Evolutionary conservation across 78 protist genomes (phyloP).

Genomic region (Dictyostelium capitatum): DNA sequence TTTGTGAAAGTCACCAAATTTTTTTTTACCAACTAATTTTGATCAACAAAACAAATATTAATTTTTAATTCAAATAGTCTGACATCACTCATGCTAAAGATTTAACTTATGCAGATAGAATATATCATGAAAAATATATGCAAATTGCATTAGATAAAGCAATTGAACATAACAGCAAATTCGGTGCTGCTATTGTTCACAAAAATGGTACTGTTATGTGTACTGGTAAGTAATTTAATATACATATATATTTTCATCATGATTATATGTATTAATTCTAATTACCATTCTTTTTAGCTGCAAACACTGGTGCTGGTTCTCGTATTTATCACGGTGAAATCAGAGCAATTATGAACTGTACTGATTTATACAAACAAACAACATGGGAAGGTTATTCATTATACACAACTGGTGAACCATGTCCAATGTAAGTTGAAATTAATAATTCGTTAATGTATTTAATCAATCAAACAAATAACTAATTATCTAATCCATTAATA

Average conservation of each 20-base stretch:
- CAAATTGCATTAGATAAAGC: constrained; percentile 26
- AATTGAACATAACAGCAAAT: background rate
- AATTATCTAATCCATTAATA: background rate
- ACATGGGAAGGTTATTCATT: constrained; percentile 35
- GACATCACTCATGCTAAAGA: background rate
- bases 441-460: background rate
- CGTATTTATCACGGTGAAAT: constrained; percentile 53
- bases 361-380: background rate
- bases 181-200: constrained; percentile 41
- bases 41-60: background rate
- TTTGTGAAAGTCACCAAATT: background rate
- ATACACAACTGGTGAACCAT: constrained; percentile 72
- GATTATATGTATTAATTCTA: no score
- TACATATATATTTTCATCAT: no score
- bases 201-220: constrained; percentile 32
- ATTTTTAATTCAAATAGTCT: background rate
- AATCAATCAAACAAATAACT: background rate
- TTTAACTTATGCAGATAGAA: constrained; percentile 8
- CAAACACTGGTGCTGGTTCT: constrained; percentile 11
- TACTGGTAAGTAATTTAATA: no score
- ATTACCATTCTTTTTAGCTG: no score
- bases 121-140: constrained; percentile 54
- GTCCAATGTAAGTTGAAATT: constrained; percentile 25
- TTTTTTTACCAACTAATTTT: background rate
- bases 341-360: constrained; percentile 56